Percentiles rank a stretch among this genome's conserved stretches.
phyloP scores from a whole-genome alignment of 306 rosid species.

The Delonix regia region DNA sequence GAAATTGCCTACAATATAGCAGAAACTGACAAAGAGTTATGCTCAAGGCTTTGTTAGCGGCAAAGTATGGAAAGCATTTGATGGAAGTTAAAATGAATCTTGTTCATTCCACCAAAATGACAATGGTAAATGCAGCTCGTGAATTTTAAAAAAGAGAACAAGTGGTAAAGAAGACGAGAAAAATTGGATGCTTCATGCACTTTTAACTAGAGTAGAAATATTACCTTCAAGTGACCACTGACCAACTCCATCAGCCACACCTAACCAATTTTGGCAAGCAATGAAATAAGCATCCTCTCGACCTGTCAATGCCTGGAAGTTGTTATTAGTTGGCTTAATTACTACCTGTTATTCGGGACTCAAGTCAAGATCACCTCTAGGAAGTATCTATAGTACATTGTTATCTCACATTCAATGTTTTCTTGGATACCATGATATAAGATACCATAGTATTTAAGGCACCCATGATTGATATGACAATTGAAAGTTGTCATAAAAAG shows the following conservation, averaged over 20 bases:
- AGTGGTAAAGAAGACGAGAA: not conserved
- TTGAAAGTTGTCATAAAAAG: not conserved
- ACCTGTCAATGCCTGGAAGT: slow-evolving; percentile 74
- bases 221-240: slow-evolving; percentile 84
- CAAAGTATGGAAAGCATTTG: slow-evolving; percentile 21
- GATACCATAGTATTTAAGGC: not conserved
- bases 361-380: slow-evolving; percentile 4
- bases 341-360: slow-evolving; percentile 30
- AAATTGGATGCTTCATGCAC: slow-evolving; percentile 19
- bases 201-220: slow-evolving; percentile 25
- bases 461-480: not conserved
- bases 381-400: not conserved
- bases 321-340: slow-evolving; percentile 52
- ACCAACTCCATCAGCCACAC: slow-evolving; percentile 82
- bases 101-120: slow-evolving; percentile 21
- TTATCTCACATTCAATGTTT: not conserved
- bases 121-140: slow-evolving; percentile 26
- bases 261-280: slow-evolving; percentile 67
- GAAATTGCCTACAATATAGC: not conserved
- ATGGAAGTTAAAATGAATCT: not conserved
- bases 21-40: slow-evolving; percentile 11
- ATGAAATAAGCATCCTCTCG: slow-evolving; percentile 74
- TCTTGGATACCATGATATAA: not conserved
- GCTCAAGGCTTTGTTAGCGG: slow-evolving; percentile 16
- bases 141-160: slow-evolving; percentile 15